phyloP scores from a whole-genome alignment of 768 basidiomycete genomes.

The Pleurotus ostreatus region DNA sequence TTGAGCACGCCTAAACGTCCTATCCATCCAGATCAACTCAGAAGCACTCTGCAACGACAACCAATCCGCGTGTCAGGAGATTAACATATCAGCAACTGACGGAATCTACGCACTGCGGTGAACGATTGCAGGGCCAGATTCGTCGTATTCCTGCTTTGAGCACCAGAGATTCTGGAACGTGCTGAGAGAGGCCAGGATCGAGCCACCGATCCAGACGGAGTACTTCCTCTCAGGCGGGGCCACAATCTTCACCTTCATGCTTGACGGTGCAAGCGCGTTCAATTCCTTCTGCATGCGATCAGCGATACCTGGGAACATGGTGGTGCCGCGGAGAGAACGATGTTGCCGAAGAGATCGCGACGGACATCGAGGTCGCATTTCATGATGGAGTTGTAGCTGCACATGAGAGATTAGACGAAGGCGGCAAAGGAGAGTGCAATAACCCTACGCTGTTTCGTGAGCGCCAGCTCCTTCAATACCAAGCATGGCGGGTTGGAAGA shows the following conservation, averaged over 20 bases:
- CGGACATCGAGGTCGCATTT: conserved; percentile 50
- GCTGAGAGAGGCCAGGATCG: conserved; percentile 80
- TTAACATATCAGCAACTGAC: no score
- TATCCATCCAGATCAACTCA: no score
- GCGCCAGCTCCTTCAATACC: conserved; percentile 88
- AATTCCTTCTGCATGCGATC: conserved; percentile 77
- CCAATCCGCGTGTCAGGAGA: no score
- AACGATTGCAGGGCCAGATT: conserved; percentile 48
- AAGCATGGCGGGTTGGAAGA: conserved; percentile 90
- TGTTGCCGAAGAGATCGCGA: conserved; percentile 48
- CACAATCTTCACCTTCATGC: conserved; percentile 94
- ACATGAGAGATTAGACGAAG: background rate
- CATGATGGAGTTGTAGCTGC: conserved; percentile 56
- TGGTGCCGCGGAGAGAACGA: conserved; percentile 56
- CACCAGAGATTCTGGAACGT: conserved; percentile 94
- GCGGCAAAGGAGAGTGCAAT: background rate
- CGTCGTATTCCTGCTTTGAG: conserved; percentile 69
- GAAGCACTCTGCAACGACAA: no score
- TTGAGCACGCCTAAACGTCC: no score
- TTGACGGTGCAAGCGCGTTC: conserved; percentile 74
- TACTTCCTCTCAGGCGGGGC: conserved; percentile 92
- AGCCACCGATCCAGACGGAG: conserved; percentile 92
- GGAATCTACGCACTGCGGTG: conserved; percentile 24
- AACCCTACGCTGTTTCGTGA: conserved; percentile 75
- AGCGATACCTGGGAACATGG: conserved; percentile 53